Base-by-base conservation (phyloP, 306 rosid genomes). In the Casuarina glauca region DNA sequence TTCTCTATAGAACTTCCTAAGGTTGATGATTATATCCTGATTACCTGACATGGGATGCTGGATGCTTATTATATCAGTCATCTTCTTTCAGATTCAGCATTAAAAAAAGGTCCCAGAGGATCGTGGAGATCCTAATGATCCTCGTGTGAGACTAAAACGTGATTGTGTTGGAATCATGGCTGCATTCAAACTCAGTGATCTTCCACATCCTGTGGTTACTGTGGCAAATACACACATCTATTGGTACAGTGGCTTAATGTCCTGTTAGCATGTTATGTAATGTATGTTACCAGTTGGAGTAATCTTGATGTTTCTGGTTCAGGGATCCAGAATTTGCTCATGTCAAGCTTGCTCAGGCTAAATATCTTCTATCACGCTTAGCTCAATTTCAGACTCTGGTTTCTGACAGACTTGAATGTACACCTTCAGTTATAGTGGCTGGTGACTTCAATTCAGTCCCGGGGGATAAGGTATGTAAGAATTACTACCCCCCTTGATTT, bases 361-460 rank as follows among this genome's bases (percentile, higher is more conserved):
- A 95, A 83, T 95, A 92, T 85, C 97, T 95, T 76, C 63, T 95
- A 54, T 89, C 87, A 20, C 89, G 96, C 60, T 60, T 95, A 26
- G 86, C 86, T 79, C 88, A 74, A 79, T 95, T 95, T 69, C 88
- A 86, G 81, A 74, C 82, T 2, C 69, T 86, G 63, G 85, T 92
- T 44, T 84, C 98, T 20, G 87, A 90, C 57, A 86, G 70, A 82
- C 91, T 83, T 80, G 88, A 82, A 74, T 88, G 95, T 78, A 51
- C 39, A 1, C 93, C 97, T 67, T 90, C 90, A 17, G 81, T 95
- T 67, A 78, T 92, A 78, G 85, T 92, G 84, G 90, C 98, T 17
- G 98, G 98, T 58, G 98, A 95, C 85, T 92, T 95, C 88, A 95
- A 95, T 87, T 95, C 98, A 81, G 78, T 42, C 43, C 97, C 98